These are phyloP conservation scores for Dendrocalamus sinicus DNA, from an alignment of 176 grass and related monocot genomes.

Conservation along the genomic window DNA sequence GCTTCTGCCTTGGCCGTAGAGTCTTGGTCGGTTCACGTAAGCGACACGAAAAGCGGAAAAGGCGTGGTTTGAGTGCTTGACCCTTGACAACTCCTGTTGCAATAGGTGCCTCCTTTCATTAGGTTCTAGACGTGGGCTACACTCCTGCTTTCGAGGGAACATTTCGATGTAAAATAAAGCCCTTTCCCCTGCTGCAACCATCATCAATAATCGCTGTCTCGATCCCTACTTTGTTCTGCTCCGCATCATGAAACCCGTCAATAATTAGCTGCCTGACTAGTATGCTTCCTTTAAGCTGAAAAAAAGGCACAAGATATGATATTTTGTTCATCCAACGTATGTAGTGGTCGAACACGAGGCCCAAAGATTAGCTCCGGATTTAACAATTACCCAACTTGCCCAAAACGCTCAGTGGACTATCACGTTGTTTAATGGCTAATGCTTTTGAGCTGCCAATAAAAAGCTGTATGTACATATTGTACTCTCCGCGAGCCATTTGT, in stretches of 20 bases:
- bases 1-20: neutral
- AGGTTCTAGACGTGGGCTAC: conserved; percentile 1
- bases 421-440: neutral
- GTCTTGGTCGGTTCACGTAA: neutral
- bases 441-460: conserved; percentile 32
- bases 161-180: neutral
- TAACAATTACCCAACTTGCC: conserved; percentile 41
- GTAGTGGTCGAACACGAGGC: conserved; percentile 29
- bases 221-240: neutral
- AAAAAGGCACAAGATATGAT: neutral
- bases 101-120: neutral
- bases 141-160: conserved; percentile 14
- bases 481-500: neutral
- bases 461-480: neutral
- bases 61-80: conserved; percentile 10
- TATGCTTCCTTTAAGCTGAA: neutral
- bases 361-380: neutral
- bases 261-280: neutral
- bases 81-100: neutral
- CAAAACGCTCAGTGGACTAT: conserved; percentile 18
- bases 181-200: neutral
- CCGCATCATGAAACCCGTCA: neutral
- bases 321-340: conserved; percentile 63
- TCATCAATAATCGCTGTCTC: conserved; percentile 23
- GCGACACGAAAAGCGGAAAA: neutral